phyloP scores from a whole-genome alignment of 129 eudicot species.

The Saussurea involucrata region DNA sequence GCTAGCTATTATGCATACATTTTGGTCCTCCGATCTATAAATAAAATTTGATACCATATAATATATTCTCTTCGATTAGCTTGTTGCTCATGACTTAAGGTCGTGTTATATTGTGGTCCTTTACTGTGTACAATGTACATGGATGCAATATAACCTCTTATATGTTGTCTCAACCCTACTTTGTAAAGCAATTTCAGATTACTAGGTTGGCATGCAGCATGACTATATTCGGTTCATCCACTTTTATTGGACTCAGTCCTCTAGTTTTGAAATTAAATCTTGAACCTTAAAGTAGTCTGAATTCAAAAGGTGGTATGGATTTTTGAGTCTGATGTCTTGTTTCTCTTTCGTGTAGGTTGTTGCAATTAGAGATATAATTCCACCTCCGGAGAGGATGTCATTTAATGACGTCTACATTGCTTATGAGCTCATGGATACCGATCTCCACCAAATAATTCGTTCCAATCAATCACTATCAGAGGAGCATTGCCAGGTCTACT shows the following conservation, averaged over 20 bases:
- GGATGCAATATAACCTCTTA: neutral
- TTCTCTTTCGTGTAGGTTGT: constrained; percentile 53
- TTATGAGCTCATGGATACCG: constrained; percentile 89
- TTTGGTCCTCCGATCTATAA: neutral
- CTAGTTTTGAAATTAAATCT: neutral
- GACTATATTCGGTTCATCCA: neutral
- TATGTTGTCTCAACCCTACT: no score
- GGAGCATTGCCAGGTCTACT: constrained; percentile 88
- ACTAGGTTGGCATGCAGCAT: neutral
- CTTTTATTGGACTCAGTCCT: neutral
- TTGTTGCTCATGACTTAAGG: constrained; percentile 14
- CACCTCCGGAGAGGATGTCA: constrained; percentile 64
- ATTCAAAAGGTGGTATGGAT: constrained; percentile 8
- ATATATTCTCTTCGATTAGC: neutral
- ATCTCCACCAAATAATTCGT: constrained; percentile 85
- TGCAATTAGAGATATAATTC: constrained; percentile 82
- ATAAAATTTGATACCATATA: neutral
- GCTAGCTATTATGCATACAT: neutral
- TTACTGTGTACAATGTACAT: neutral
- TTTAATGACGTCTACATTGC: constrained; percentile 90
- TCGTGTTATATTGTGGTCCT: neutral
- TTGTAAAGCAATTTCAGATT: no score
- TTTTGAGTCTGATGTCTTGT: constrained; percentile 14
- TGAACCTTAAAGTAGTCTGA: neutral
- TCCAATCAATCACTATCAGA: constrained; percentile 78